Conservation (phyloP, 164 flowering plant species). For the Umbilicus rupestris region DNA sequence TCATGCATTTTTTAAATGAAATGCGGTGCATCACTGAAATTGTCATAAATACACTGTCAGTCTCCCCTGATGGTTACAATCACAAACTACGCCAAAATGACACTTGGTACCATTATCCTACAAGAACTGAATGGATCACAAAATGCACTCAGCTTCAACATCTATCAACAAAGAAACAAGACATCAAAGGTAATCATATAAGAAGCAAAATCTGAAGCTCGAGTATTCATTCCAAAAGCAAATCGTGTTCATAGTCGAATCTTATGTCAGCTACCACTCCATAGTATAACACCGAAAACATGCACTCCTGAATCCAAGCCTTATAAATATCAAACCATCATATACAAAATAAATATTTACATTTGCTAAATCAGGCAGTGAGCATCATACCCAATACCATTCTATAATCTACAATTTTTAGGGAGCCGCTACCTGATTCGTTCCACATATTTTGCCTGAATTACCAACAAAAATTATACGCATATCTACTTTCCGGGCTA, state of each 20-base stretch:
- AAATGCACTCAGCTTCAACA: background rate
- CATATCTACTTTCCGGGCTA: too few relatives aligned
- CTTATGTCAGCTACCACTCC: background rate
- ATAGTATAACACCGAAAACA: background rate
- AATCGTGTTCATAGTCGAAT: background rate
- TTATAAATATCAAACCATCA: too few relatives aligned
- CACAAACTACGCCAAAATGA: background rate
- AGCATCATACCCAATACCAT: too few relatives aligned
- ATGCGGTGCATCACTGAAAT: conserved; percentile 34
- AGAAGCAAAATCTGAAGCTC: background rate
- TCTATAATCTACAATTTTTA: too few relatives aligned
- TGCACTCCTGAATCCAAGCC: background rate
- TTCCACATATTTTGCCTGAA: too few relatives aligned
- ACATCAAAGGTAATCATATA: background rate
- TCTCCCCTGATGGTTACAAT: background rate
- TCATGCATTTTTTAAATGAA: conserved; percentile 40
- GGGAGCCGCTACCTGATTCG: too few relatives aligned
- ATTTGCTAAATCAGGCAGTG: too few relatives aligned
- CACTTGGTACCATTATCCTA: background rate
- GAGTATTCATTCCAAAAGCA: background rate
- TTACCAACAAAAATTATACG: too few relatives aligned
- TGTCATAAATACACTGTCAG: background rate
- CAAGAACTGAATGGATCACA: too few relatives aligned
- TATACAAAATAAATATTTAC: too few relatives aligned
- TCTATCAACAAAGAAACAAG: background rate